These are phyloP conservation scores for Spongiforma sp. DNA, from an alignment of 1,284 basidiomycete species.

Conservation along the genomic window DNA sequence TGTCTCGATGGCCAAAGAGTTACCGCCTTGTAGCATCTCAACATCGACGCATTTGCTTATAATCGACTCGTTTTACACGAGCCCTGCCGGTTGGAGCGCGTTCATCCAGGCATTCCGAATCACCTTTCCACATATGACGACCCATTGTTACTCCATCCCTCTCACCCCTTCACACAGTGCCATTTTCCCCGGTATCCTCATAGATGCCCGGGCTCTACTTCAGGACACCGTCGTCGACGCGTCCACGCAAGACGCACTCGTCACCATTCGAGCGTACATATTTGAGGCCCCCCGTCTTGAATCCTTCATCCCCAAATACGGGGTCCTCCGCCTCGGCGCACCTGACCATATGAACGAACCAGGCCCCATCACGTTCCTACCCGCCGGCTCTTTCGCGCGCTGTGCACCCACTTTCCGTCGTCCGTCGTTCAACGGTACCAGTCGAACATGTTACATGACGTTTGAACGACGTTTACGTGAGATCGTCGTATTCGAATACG, in stretches of 20 bases:
- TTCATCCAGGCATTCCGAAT: constrained; percentile 23
- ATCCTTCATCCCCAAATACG: constrained; percentile 3
- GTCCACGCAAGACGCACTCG: constrained; percentile 13
- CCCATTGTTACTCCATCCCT: background rate
- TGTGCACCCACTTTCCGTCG: constrained; percentile 2
- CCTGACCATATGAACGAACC: background rate
- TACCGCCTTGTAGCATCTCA: constrained; percentile 11
- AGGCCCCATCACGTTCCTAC: constrained; percentile 18
- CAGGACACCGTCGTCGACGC: constrained; percentile 16
- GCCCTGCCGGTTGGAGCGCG: constrained; percentile 8
- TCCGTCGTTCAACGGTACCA: constrained; percentile 21
- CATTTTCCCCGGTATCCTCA: constrained; percentile 5
- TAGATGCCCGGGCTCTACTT: constrained; percentile 7
- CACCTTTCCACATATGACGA: constrained; percentile 5
- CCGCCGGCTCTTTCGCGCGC: constrained; percentile 8
- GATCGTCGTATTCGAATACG: constrained; percentile 21
- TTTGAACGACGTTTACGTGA: background rate
- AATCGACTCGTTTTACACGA: constrained; percentile 6
- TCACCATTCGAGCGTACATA: constrained; percentile 11
- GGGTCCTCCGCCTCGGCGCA: constrained; percentile 12
- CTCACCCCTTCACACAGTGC: constrained; percentile 17
- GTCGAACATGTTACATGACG: constrained; percentile 16
- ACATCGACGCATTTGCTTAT: constrained; percentile 28
- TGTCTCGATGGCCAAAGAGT: background rate
- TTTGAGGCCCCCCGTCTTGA: constrained; percentile 14